Evolutionary conservation across 441 rosid species (phyloP).

Genomic region (Macaranga tanarius): DNA sequence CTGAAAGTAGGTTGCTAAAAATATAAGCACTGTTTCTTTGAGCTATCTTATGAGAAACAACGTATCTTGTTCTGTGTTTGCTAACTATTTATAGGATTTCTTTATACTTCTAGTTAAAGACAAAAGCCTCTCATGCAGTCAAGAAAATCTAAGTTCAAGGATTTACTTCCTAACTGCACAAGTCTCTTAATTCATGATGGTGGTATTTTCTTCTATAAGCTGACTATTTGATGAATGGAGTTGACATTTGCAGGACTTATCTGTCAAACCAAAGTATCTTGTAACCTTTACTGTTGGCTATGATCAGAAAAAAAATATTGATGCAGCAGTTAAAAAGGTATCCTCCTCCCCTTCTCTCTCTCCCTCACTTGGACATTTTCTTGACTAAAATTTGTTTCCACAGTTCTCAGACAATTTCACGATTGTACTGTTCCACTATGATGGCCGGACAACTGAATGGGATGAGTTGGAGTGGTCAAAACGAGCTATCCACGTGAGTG

Average conservation of each 20-base stretch:
- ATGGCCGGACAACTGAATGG: conserved; percentile 76
- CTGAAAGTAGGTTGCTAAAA: neutral
- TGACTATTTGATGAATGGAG: conserved; percentile 25
- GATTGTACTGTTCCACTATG: conserved; percentile 82
- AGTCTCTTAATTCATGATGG: neutral
- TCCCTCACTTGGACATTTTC: conserved; percentile 1
- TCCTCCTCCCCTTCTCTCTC: neutral
- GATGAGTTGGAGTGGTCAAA: conserved; percentile 84
- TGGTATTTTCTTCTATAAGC: conserved; percentile 20
- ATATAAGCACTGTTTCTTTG: neutral
- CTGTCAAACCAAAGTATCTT: conserved; percentile 61
- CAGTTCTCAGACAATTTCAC: conserved; percentile 92
- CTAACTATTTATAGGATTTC: neutral
- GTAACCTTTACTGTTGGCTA: conserved; percentile 88
- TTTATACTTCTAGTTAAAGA: neutral
- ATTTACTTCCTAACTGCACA: too few species aligned
- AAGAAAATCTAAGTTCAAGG: too few species aligned
- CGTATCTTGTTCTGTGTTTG: neutral
- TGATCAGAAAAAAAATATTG: conserved; percentile 64
- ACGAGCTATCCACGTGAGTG: conserved; percentile 81
- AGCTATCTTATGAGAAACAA: neutral
- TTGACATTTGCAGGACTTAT: conserved; percentile 63
- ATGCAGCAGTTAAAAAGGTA: conserved; percentile 84
- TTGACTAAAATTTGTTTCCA: conserved; percentile 6
- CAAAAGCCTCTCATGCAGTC: too few species aligned